Conservation (phyloP, 2,329 filamentous ascomycete species). For the Hypoxylon sp. region DNA sequence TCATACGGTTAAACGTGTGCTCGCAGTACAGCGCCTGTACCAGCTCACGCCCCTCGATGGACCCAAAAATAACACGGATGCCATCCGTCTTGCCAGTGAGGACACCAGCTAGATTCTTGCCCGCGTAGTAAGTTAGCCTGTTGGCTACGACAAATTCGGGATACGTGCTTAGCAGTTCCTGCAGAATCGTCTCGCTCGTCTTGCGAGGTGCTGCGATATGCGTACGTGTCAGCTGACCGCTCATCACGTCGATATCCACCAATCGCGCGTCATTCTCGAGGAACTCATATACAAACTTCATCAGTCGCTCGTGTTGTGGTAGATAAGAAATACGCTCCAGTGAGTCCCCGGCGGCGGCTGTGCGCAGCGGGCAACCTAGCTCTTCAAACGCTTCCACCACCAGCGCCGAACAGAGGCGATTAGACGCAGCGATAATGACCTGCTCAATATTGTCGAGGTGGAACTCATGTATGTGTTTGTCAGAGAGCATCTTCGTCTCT, state of each 20-base stretch:
- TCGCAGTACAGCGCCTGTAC: slow-evolving; percentile 53
- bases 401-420: slow-evolving; percentile 31
- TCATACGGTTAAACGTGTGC: slow-evolving; percentile 50
- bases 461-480: background rate
- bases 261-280: slow-evolving; percentile 51
- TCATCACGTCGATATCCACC: slow-evolving; percentile 46
- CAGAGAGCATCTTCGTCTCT: slow-evolving; percentile 1
- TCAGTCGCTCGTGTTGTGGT: slow-evolving; percentile 49
- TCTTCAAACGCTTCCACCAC: slow-evolving; percentile 53
- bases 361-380: slow-evolving; percentile 47
- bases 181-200: slow-evolving; percentile 42
- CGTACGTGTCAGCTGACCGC: slow-evolving; percentile 48
- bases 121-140: slow-evolving; percentile 36
- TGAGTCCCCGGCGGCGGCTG: slow-evolving; percentile 45
- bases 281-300: slow-evolving; percentile 52
- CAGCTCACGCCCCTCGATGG: slow-evolving; percentile 49
- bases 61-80: slow-evolving; percentile 54
- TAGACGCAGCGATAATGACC: background rate
- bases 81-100: slow-evolving; percentile 52
- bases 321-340: slow-evolving; percentile 46
- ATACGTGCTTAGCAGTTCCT: slow-evolving; percentile 43
- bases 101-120: slow-evolving; percentile 43
- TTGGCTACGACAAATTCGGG: slow-evolving; percentile 46
- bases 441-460: background rate
- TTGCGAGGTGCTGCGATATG: slow-evolving; percentile 40